phyloP scores from a whole-genome alignment of 805 yeast species.

The Millerozyma miso region DNA sequence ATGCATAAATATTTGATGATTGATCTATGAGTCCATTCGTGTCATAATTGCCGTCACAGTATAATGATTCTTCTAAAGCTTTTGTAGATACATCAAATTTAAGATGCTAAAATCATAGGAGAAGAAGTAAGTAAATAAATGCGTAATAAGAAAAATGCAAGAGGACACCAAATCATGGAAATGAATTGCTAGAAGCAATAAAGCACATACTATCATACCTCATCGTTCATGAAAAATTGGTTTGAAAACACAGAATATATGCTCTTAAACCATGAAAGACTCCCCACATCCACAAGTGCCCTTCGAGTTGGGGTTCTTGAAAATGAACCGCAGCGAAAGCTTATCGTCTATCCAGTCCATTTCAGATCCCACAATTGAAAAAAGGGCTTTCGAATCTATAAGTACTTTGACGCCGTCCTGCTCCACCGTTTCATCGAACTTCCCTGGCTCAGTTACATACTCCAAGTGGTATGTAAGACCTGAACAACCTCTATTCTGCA shows the following conservation, averaged over 20 bases:
- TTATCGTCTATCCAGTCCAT: conserved; percentile 99
- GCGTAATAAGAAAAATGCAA: too few species aligned
- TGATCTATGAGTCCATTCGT: background rate
- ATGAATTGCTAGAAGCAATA: too few species aligned
- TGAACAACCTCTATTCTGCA: conserved; percentile 94
- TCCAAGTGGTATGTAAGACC: conserved; percentile 90
- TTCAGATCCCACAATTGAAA: conserved; percentile 92
- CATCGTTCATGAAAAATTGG: too few species aligned
- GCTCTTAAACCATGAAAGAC: conserved; percentile 81
- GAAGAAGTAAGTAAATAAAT: too few species aligned
- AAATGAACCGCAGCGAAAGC: conserved; percentile 81
- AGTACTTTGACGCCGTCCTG: conserved; percentile 92
- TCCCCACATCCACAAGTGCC: conserved; percentile 99
- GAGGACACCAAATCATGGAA: too few species aligned
- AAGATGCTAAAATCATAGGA: too few species aligned
- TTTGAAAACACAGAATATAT: too few species aligned
- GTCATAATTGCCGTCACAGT: background rate
- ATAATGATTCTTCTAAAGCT: background rate
- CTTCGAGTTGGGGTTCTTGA: conserved; percentile 92
- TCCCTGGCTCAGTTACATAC: conserved; percentile 86
- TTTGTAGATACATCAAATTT: too few species aligned
- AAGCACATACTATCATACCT: too few species aligned
- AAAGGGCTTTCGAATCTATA: conserved; percentile 93
- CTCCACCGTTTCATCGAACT: conserved; percentile 87
- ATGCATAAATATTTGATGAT: background rate